Conservation (phyloP, 352 stramenopile genomes). For the Phytophthora multivora region DNA sequence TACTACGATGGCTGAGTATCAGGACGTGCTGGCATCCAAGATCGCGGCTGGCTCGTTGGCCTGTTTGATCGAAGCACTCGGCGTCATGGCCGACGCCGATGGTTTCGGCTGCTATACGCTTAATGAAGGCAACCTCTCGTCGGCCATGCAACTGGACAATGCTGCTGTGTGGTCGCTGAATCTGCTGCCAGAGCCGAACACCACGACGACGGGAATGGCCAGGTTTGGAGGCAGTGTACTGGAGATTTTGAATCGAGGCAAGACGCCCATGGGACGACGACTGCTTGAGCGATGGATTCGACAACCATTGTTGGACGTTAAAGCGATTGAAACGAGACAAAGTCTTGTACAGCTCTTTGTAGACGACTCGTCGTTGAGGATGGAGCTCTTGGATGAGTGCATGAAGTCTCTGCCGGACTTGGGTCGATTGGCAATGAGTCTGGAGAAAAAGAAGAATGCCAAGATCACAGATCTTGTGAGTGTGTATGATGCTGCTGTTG, state of each 20-base stretch:
- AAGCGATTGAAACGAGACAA: slow-evolving; percentile 89
- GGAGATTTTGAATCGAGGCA: slow-evolving; percentile 95
- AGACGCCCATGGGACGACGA: slow-evolving; percentile 93
- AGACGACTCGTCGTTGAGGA: slow-evolving; percentile 83
- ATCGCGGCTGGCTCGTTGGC: slow-evolving; percentile 71
- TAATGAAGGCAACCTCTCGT: slow-evolving; percentile 67
- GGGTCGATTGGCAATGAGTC: slow-evolving; percentile 61
- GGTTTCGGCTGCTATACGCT: slow-evolving; percentile 80
- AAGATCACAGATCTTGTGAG: slow-evolving; percentile 84
- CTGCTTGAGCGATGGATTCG: slow-evolving; percentile 97
- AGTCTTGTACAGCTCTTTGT: slow-evolving; percentile 93
- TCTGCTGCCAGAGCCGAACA: slow-evolving; percentile 83
- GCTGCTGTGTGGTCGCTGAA: slow-evolving; percentile 93
- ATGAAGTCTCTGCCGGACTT: slow-evolving; percentile 88
- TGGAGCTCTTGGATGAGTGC: slow-evolving; percentile 89
- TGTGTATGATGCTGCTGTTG: slow-evolving; percentile 83
- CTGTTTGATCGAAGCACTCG: slow-evolving; percentile 69
- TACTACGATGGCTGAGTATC: slow-evolving; percentile 61
- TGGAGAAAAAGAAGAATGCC: slow-evolving; percentile 76
- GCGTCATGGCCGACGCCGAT: slow-evolving; percentile 70
- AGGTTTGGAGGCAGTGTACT: slow-evolving; percentile 86
- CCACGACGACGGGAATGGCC: slow-evolving; percentile 38
- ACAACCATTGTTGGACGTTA: slow-evolving; percentile 93
- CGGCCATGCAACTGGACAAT: slow-evolving; percentile 93
- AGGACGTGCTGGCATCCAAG: slow-evolving; percentile 70